phyloP scores from a whole-genome alignment of 192 early-diverging fungal species.

The Coemansia sp. region DNA sequence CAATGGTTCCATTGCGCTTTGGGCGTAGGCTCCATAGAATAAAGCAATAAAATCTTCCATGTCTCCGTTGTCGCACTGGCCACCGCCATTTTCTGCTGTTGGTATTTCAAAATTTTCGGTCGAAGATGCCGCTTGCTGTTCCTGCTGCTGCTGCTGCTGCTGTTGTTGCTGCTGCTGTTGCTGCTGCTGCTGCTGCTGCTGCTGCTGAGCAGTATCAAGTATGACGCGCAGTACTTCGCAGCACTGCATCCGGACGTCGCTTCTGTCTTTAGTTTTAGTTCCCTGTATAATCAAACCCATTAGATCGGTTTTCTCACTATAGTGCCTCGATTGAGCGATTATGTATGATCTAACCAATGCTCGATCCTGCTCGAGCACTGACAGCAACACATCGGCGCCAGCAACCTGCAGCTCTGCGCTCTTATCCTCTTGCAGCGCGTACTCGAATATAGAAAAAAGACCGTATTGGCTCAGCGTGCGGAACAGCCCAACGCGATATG shows the following conservation, averaged over 20 bases:
- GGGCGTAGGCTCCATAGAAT: slow-evolving; percentile 73
- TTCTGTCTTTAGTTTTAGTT: slow-evolving; percentile 62
- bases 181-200: neutral
- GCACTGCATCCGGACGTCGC: slow-evolving; percentile 68
- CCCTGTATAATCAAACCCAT: slow-evolving; percentile 67
- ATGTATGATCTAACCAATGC: slow-evolving; percentile 70
- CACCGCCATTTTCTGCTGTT: slow-evolving; percentile 19
- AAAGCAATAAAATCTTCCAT: slow-evolving; percentile 73
- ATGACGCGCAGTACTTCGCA: slow-evolving; percentile 74
- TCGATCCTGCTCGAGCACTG: slow-evolving; percentile 79
- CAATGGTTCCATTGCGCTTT: slow-evolving; percentile 66
- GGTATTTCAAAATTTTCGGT: slow-evolving; percentile 1
- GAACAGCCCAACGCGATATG: slow-evolving; percentile 60
- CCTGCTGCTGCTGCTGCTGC: neutral
- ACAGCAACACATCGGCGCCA: slow-evolving; percentile 67
- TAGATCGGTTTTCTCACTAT: slow-evolving; percentile 51
- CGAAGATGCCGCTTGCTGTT: slow-evolving; percentile 6
- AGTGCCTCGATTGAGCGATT: slow-evolving; percentile 61
- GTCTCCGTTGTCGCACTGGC: slow-evolving; percentile 54
- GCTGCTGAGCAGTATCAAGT: slow-evolving; percentile 61
- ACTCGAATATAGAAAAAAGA: slow-evolving; percentile 75
- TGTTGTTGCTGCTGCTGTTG: neutral
- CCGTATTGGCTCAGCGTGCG: slow-evolving; percentile 76
- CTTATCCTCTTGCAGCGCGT: slow-evolving; percentile 58
- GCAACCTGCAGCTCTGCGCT: slow-evolving; percentile 62